Conservation (phyloP, 2,329 filamentous ascomycete species). For the Fusarium sp. region DNA sequence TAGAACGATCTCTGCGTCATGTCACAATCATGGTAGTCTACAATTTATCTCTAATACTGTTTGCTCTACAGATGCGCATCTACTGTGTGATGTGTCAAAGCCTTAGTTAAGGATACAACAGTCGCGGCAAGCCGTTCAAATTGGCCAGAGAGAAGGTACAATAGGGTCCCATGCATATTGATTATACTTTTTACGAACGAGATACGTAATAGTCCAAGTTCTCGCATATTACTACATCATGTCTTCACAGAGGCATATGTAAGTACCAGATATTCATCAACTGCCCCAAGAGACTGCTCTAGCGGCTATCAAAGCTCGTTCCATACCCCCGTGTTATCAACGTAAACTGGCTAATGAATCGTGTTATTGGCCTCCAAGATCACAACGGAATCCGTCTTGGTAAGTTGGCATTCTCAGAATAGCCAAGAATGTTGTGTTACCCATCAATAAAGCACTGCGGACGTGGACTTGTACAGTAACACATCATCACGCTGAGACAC, state of each 20-base stretch:
- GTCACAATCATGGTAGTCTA: fast-evolving
- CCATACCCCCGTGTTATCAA: neutral
- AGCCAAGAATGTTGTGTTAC: neutral
- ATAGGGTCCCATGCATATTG: neutral
- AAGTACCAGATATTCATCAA: neutral
- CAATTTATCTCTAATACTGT: fast-evolving
- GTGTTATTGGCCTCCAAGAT: fast-evolving
- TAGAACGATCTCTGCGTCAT: neutral
- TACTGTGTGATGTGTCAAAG: fast-evolving
- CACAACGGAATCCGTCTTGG: neutral
- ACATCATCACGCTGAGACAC: neutral
- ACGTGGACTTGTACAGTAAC: neutral
- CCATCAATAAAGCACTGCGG: neutral
- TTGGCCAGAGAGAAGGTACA: neutral
- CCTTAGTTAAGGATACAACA: neutral
- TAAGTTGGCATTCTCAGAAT: neutral
- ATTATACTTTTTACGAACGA: fast-evolving
- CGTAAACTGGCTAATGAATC: neutral
- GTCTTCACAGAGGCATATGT: neutral
- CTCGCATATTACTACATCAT: neutral
- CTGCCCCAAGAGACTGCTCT: neutral
- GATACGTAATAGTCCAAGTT: fast-evolving
- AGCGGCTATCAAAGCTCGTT: neutral
- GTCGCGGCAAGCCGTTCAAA: fast-evolving
- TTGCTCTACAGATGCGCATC: neutral